Conservation (phyloP, 1,284 basidiomycete genomes). For the Ustilago cynodontis region DNA sequence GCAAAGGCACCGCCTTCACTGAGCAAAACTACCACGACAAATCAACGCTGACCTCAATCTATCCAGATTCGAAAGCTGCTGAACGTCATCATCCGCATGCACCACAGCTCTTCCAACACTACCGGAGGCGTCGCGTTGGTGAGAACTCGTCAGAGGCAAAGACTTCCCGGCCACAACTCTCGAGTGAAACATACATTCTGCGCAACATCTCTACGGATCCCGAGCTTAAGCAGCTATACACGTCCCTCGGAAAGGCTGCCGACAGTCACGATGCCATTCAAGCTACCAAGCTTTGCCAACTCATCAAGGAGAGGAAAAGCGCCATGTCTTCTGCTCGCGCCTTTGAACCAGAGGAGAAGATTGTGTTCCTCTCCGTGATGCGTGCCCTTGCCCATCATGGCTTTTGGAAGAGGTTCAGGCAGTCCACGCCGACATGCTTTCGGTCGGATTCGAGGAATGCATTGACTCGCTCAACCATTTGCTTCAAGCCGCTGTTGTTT, state of each 20-base stretch:
- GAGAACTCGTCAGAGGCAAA: constrained; percentile 1
- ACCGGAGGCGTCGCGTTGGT: background rate
- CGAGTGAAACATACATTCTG: constrained; percentile 28
- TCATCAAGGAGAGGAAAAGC: constrained; percentile 40
- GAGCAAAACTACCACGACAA: background rate
- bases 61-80: constrained; percentile 37
- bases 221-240: constrained; percentile 45
- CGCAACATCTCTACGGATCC: constrained; percentile 38
- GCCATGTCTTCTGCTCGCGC: constrained; percentile 3
- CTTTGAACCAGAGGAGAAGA: constrained; percentile 32
- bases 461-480: constrained; percentile 49
- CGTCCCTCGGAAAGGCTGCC: constrained; percentile 22
- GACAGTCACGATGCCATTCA: constrained; percentile 31
- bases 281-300: constrained; percentile 22
- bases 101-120: constrained; percentile 37
- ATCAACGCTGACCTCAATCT: constrained; percentile 15
- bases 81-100: constrained; percentile 39
- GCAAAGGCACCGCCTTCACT: background rate
- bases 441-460: constrained; percentile 26
- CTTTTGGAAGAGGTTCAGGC: constrained; percentile 30
- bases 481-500: constrained; percentile 47
- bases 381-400: constrained; percentile 44
- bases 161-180: constrained; percentile 1
- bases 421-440: constrained; percentile 51
- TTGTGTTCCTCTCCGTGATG: constrained; percentile 40